Evolutionary conservation across 768 basidiomycete species (phyloP).

Genomic region (Sporobolomyces roseus): DNA sequence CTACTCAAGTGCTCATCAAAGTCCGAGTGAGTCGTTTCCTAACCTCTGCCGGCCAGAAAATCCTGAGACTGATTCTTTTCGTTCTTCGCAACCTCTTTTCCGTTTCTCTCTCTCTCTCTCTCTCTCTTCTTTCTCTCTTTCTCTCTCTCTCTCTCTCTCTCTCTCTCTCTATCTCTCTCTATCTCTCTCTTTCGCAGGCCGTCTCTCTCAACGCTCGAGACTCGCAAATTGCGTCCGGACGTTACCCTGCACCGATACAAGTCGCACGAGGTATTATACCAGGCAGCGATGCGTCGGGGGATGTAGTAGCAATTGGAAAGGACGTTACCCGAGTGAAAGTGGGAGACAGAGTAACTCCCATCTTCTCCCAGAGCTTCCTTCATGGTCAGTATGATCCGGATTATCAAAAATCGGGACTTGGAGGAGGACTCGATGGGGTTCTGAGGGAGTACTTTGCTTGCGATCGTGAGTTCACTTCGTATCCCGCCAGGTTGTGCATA

Average conservation of each 20-base stretch:
- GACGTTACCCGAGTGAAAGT: constrained; percentile 11
- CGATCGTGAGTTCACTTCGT: background rate
- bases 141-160: too few relatives aligned
- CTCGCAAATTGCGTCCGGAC: constrained; percentile 44
- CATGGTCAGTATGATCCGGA: constrained; percentile 32
- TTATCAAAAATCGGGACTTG: constrained; percentile 33
- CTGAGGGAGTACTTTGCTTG: constrained; percentile 23
- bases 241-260: constrained; percentile 37
- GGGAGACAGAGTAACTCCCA: constrained; percentile 30
- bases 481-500: background rate
- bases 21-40: constrained; percentile 37
- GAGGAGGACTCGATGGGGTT: constrained; percentile 36
- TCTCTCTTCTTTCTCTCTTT: too few relatives aligned
- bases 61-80: too few relatives aligned
- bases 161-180: too few relatives aligned
- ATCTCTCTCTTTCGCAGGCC: constrained; percentile 4
- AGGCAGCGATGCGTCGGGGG: constrained; percentile 32
- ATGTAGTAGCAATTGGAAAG: constrained; percentile 24
- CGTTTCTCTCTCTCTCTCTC: too few relatives aligned
- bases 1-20: constrained; percentile 45
- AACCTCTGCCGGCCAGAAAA: too few relatives aligned
- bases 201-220: constrained; percentile 48
- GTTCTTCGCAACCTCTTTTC: too few relatives aligned
- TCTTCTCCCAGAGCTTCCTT: constrained; percentile 29
- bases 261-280: constrained; percentile 22